A percentile compares a stretch with the other conserved stretches of the same genome.
Conservation (phyloP, 805 yeast genomes). For the Suhomyces kilbournensis region DNA sequence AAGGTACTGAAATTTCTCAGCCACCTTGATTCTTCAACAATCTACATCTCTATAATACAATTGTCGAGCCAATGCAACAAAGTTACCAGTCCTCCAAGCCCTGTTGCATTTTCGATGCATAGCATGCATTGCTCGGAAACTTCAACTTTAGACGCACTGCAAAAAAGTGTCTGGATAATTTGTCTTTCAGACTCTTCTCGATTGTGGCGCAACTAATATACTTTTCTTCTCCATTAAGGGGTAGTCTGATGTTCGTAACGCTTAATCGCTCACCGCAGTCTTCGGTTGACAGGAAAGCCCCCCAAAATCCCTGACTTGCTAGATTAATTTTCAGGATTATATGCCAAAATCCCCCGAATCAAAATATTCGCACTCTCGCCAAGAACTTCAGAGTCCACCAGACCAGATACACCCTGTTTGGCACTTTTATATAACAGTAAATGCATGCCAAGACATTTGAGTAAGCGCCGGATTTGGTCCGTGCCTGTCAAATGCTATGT, state of each 20-base stretch:
- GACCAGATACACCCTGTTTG: background rate
- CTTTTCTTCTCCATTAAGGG: background rate
- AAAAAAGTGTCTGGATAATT: background rate
- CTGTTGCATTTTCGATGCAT: background rate
- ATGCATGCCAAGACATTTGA: background rate
- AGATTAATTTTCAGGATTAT: background rate
- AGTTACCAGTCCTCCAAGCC: background rate
- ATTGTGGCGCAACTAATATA: background rate
- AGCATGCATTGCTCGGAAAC: background rate
- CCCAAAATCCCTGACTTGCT: background rate
- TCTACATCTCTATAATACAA: background rate
- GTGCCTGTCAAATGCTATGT: background rate
- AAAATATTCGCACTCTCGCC: background rate
- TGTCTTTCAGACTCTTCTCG: background rate
- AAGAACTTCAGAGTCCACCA: background rate
- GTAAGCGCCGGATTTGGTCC: background rate
- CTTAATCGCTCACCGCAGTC: background rate
- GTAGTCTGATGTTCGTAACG: background rate
- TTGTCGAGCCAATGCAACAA: background rate
- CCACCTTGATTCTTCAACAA: background rate
- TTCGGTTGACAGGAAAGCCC: background rate
- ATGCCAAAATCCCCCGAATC: background rate
- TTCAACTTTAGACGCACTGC: background rate
- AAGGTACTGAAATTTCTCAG: background rate
- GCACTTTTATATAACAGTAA: background rate